Conservation (phyloP, 140 eudicot genomes). For the Anethum foeniculum region DNA sequence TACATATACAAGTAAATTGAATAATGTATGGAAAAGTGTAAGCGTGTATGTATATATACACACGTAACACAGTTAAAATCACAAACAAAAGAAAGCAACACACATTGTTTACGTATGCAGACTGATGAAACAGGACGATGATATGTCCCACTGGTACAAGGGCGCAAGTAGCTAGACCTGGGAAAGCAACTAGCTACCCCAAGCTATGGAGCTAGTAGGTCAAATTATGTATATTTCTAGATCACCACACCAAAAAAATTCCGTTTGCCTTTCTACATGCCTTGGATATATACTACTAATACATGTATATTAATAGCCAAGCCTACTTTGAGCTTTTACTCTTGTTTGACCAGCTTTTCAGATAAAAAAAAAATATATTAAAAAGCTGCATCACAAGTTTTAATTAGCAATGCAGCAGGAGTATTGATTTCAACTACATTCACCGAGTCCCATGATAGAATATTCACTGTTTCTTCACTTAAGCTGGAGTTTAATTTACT, state of each 20-base stretch:
- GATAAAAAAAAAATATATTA: neutral
- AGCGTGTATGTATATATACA: neutral
- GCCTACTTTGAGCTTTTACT: neutral
- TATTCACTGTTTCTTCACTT: conserved; percentile 4
- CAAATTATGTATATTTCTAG: conserved; percentile 1
- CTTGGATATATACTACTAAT: neutral
- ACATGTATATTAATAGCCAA: neutral
- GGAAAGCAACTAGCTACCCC: conserved; percentile 2
- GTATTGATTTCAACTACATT: conserved; percentile 1
- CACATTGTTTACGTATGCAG: conserved; percentile 3
- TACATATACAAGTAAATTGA: neutral
- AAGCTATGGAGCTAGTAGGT: conserved; percentile 1
- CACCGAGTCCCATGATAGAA: neutral
- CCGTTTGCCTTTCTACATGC: neutral
- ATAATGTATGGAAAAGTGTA: neutral
- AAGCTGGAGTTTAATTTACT: neutral
- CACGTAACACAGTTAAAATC: neutral
- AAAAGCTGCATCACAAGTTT: neutral
- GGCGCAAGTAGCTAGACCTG: neutral
- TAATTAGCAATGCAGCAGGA: neutral
- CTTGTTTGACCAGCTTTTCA: neutral
- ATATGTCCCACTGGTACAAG: neutral
- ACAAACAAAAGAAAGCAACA: neutral
- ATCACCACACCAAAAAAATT: neutral
- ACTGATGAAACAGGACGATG: conserved; percentile 7